phyloP scores from a whole-genome alignment of 805 yeast genomes.

The Candida railenensis region DNA sequence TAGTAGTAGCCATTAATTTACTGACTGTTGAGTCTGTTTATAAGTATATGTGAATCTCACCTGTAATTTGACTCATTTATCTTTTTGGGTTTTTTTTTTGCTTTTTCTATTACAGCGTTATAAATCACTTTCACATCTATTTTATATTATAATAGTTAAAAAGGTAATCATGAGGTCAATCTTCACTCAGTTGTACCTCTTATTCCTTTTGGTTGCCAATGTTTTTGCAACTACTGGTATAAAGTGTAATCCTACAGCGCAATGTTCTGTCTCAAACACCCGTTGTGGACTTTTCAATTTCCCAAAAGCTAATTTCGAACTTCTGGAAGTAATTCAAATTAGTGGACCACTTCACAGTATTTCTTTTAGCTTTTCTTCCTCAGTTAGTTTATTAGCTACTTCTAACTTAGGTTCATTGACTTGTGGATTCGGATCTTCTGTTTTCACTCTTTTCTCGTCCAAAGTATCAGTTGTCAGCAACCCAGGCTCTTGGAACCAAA shows the following conservation, averaged over 20 bases:
- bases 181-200: conserved; percentile 1
- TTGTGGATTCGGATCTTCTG: not conserved
- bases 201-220: not conserved
- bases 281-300: not conserved
- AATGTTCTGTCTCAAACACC: not conserved
- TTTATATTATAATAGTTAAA: not conserved
- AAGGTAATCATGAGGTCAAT: not conserved
- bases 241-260: not conserved
- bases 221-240: not conserved
- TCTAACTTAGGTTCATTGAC: not conserved
- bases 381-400: not conserved
- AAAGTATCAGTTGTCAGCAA: not conserved
- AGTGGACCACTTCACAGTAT: not conserved
- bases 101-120: not conserved
- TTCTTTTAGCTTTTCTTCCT: not conserved
- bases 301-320: not conserved
- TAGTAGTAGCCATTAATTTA: too few relatives aligned
- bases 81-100: not conserved
- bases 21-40: too few relatives aligned
- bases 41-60: not conserved
- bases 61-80: not conserved
- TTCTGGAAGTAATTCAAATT: not conserved
- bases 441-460: too few relatives aligned
- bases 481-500: not conserved
- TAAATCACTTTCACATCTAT: not conserved